A percentile compares a stretch with the other conserved stretches of the same genome.
Evolutionary conservation across 23 red algal genomes (phyloP).

Genomic region (Gracilaria domingensis): DNA sequence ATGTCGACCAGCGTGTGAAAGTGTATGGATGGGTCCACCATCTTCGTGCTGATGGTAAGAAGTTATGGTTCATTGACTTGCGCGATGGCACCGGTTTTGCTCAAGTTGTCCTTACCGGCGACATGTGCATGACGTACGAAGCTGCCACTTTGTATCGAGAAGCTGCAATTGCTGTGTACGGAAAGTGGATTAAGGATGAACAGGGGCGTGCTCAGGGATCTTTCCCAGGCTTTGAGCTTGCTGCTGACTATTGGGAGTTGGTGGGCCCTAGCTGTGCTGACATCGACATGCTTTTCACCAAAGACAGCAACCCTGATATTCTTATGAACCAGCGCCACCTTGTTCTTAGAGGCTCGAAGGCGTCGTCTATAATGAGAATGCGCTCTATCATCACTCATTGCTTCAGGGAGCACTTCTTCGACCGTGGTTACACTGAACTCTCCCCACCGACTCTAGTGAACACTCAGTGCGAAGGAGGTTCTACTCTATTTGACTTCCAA

Average conservation of each 20-base stretch:
- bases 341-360: constrained; percentile 84
- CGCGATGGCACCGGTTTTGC: constrained; percentile 96
- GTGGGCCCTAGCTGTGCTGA: constrained; percentile 83
- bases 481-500: constrained; percentile 93
- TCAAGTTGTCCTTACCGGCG: constrained; percentile 89
- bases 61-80: constrained; percentile 94
- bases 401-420: constrained; percentile 98
- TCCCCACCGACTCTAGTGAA: constrained; percentile 94
- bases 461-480: constrained; percentile 98
- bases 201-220: constrained; percentile 85
- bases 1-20: constrained; percentile 59
- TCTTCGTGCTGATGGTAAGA: constrained; percentile 85
- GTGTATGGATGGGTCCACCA: constrained; percentile 95
- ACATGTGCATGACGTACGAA: constrained; percentile 92
- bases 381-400: constrained; percentile 93
- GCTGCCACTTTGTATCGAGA: constrained; percentile 89
- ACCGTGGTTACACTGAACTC: constrained; percentile 90
- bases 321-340: constrained; percentile 96
- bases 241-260: constrained; percentile 94
- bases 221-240: constrained; percentile 87
- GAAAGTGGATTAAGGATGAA: constrained; percentile 74
- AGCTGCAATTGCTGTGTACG: constrained; percentile 84
- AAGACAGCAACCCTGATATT: constrained; percentile 93
- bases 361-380: constrained; percentile 82
- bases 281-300: constrained; percentile 92